These are phyloP conservation scores for Solanum peruvianum DNA, from an alignment of 257 asterid species.

Conservation along the genomic window DNA sequence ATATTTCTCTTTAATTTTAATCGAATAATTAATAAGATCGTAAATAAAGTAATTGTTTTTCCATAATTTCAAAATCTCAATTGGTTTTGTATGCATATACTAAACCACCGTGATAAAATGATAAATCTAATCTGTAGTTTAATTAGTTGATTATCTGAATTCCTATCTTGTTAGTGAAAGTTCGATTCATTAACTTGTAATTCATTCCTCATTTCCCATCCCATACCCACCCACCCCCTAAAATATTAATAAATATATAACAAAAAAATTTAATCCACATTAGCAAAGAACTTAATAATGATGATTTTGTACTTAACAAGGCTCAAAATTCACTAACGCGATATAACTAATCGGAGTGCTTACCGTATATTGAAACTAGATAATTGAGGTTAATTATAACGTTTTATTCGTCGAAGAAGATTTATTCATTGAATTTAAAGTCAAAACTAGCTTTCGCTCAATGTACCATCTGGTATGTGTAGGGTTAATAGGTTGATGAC, in stretches of 20 bases:
- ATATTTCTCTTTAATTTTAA: not conserved
- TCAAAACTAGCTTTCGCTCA: not conserved
- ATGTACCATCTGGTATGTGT: not conserved
- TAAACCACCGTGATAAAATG: not conserved
- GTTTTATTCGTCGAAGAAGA: not conserved
- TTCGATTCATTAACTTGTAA: not conserved
- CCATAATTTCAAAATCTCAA: not conserved
- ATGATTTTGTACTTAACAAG: not conserved
- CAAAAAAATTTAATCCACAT: not conserved
- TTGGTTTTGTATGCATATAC: not conserved
- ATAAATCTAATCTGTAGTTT: too few relatives aligned
- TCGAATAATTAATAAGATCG: not conserved
- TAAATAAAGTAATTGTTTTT: not conserved
- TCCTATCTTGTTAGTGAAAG: not conserved
- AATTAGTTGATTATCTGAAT: too few relatives aligned
- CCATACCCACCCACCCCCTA: not conserved
- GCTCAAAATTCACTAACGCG: not conserved
- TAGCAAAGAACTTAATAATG: not conserved
- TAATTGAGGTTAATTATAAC: not conserved
- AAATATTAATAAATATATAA: too few relatives aligned
- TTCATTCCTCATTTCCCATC: not conserved
- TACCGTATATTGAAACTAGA: not conserved
- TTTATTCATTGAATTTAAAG: not conserved
- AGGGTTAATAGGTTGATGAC: not conserved
- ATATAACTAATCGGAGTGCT: not conserved